Percentiles rank a stretch among this genome's conserved stretches.
Conservation (phyloP, 2,329 filamentous ascomycete genomes). For the Neonectria coccinea region DNA sequence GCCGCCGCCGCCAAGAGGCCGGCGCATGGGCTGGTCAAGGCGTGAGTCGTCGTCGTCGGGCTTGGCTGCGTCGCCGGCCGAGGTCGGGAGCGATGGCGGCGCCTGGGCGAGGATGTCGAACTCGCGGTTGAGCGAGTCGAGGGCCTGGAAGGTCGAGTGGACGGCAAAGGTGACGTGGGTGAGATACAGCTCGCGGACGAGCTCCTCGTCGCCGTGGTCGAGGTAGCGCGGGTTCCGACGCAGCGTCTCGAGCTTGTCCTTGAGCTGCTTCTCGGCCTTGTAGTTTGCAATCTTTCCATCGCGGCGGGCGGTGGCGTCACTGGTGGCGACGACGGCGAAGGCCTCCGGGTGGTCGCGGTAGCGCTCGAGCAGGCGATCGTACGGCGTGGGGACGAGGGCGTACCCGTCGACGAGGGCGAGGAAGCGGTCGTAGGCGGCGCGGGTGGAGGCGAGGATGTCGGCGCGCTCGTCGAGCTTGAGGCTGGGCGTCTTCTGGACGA, state of each 20-base stretch:
- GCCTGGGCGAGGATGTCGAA: slow-evolving; percentile 83
- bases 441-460: slow-evolving; percentile 70
- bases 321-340: slow-evolving; percentile 77
- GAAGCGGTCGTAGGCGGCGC: slow-evolving; percentile 81
- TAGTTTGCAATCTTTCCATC: slow-evolving; percentile 89
- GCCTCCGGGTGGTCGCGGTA: slow-evolving; percentile 78
- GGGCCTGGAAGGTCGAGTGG: slow-evolving; percentile 84
- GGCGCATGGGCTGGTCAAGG: slow-evolving; percentile 73
- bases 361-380: slow-evolving; percentile 76
- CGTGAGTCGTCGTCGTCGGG: slow-evolving; percentile 70
- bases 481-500: slow-evolving; percentile 75
- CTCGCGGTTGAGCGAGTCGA: slow-evolving; percentile 91
- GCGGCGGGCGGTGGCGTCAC: slow-evolving; percentile 74
- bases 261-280: slow-evolving; percentile 86
- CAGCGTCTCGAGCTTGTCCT: slow-evolving; percentile 78
- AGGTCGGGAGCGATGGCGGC: slow-evolving; percentile 65
- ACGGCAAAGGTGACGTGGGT: slow-evolving; percentile 78
- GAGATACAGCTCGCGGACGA: slow-evolving; percentile 82
- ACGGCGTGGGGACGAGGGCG: slow-evolving; percentile 72
- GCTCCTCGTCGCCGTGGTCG: slow-evolving; percentile 81
- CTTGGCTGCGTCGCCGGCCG: slow-evolving; percentile 60
- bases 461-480: slow-evolving; percentile 68
- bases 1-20: slow-evolving; percentile 70
- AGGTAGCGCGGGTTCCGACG: slow-evolving; percentile 63
- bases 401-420: slow-evolving; percentile 83